A percentile compares a stretch with the other conserved stretches of the same genome.
Conservation (phyloP, 2,329 filamentous ascomycete genomes). For the Exophiala xenobiotica region DNA sequence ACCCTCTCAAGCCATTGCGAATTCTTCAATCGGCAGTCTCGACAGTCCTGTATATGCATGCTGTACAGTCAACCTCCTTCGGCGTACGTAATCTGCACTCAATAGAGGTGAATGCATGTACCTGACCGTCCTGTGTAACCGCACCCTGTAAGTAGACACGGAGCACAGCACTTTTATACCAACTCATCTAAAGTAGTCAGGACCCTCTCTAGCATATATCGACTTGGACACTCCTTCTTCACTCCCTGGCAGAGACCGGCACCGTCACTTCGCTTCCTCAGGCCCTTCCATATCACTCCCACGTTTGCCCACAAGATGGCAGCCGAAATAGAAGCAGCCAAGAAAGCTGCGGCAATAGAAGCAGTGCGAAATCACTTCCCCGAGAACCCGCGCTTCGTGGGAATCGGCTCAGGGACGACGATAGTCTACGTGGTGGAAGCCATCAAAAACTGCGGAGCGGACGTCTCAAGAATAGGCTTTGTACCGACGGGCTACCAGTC, state of each 20-base stretch:
- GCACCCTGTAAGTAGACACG: constrained; percentile 15
- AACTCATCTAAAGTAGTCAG: constrained; percentile 11
- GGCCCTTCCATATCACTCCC: constrained; percentile 4
- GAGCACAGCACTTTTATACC: not conserved
- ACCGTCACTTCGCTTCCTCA: not conserved
- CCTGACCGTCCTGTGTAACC: constrained; percentile 4
- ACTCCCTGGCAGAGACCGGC: no score
- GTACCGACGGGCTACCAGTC: constrained; percentile 91
- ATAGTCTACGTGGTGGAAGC: constrained; percentile 68
- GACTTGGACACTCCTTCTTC: no score
- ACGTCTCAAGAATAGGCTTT: constrained; percentile 68
- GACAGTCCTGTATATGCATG: not conserved
- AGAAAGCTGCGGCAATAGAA: constrained; percentile 58
- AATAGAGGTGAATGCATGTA: constrained; percentile 12
- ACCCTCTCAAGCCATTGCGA: no score
- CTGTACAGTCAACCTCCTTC: constrained; percentile 18
- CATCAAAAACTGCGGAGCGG: constrained; percentile 51
- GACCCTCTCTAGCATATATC: no score
- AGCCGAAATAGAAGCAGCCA: constrained; percentile 55
- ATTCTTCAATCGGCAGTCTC: no score
- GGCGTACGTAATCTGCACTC: constrained; percentile 21
- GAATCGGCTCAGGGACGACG: constrained; percentile 65
- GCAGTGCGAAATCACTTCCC: constrained; percentile 63
- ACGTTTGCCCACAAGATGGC: constrained; percentile 11
- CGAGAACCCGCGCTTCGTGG: constrained; percentile 56